phyloP scores from a whole-genome alignment of 495 filamentous ascomycete genomes.

The Hypoxylon subgilvum region DNA sequence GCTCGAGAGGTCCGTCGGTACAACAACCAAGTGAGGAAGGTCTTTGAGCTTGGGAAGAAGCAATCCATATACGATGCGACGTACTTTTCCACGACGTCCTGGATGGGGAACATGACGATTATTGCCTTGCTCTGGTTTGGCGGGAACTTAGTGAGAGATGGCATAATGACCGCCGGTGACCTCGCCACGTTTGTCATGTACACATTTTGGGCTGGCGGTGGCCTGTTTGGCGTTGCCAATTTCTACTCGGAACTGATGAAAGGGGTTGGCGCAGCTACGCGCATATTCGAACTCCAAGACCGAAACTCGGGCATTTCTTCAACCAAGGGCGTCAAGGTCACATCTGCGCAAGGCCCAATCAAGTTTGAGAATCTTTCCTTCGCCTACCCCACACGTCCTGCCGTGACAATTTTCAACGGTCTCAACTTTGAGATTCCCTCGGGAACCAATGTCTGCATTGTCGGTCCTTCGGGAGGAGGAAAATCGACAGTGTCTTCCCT shows the following conservation, averaged over 20 bases:
- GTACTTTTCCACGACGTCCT: slow-evolving; percentile 87
- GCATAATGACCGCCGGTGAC: slow-evolving; percentile 87
- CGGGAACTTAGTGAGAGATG: slow-evolving; percentile 83
- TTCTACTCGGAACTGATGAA: slow-evolving; percentile 99
- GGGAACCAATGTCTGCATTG: slow-evolving; percentile 93
- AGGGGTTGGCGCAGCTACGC: slow-evolving; percentile 91
- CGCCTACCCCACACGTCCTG: slow-evolving; percentile 88
- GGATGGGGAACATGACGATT: slow-evolving; percentile 95
- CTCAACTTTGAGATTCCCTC: slow-evolving; percentile 90
- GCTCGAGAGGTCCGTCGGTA: slow-evolving; percentile 87
- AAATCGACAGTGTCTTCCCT: slow-evolving; percentile 93
- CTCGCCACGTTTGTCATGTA: slow-evolving; percentile 99
- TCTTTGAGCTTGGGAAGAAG: slow-evolving; percentile 82
- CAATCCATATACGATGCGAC: slow-evolving; percentile 88
- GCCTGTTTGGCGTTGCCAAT: slow-evolving; percentile 88
- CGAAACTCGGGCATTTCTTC: slow-evolving; percentile 83
- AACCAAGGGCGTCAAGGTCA: slow-evolving; percentile 77
- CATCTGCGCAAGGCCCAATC: slow-evolving; percentile 84
- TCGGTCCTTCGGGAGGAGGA: slow-evolving; percentile 91
- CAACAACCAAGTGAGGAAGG: slow-evolving; percentile 87
- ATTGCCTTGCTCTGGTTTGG: slow-evolving; percentile 90
- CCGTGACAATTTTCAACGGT: slow-evolving; percentile 86
- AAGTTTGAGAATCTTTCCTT: slow-evolving; percentile 84
- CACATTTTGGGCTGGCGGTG: slow-evolving; percentile 87
- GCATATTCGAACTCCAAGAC: slow-evolving; percentile 95